These are phyloP conservation scores for Biscutella auriculata DNA, from an alignment of 441 rosid species.

Conservation along the genomic window DNA sequence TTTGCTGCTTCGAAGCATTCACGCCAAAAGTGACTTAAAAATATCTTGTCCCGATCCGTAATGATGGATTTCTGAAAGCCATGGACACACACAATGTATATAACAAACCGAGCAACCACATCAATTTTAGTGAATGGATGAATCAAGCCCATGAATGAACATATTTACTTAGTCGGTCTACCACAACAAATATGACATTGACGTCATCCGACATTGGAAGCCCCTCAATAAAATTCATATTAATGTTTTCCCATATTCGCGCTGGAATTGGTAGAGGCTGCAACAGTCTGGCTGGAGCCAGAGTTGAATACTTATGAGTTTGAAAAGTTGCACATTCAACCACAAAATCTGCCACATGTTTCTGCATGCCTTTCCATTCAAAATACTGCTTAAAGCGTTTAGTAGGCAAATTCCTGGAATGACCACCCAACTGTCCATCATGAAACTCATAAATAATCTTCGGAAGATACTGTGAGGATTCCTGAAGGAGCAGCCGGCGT, in stretches of 20 bases:
- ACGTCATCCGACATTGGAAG: rapidly evolving
- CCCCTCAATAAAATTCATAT: neutral
- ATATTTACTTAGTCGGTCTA: neutral
- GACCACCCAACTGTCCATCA: neutral
- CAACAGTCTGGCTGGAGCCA: neutral
- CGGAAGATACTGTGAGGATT: too few species aligned
- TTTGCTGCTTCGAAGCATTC: too few species aligned
- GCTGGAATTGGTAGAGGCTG: rapidly evolving
- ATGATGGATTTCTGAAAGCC: neutral
- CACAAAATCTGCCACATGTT: neutral
- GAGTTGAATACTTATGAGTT: neutral
- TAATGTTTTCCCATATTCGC: rapidly evolving
- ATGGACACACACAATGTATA: neutral
- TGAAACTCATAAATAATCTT: too few species aligned
- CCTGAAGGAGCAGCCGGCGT: too few species aligned
- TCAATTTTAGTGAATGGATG: neutral
- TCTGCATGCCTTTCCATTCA: neutral
- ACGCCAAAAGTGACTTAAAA: too few species aligned
- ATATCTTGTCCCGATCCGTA: neutral
- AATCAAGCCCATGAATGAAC: neutral
- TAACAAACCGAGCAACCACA: neutral
- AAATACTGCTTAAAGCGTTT: too few species aligned
- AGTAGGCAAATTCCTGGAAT: too few species aligned
- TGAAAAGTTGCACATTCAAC: neutral
- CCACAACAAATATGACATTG: neutral